Base-by-base conservation (phyloP, 1,139 yeast species). In the Magnusiomyces ingens region DNA sequence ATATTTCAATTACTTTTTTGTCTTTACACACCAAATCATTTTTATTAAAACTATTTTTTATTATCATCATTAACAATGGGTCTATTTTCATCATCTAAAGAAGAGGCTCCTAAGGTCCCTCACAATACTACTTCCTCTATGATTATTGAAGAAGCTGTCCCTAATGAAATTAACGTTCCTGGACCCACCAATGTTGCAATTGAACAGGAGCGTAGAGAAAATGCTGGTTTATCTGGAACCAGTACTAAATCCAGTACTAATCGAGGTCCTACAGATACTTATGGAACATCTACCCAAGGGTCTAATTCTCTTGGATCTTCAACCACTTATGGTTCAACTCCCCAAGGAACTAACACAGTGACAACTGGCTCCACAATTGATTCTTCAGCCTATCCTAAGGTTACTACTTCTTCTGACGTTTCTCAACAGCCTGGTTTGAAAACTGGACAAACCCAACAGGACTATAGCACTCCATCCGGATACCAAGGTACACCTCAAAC, bases 131-230 rank as follows among this genome's bases (percentile, higher is more conserved):
- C 49, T 11, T 45, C 49, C 2, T 52, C 55, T 2, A 44, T 53
- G 53, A 50, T 53, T 15, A 50, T 53, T 38, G 53, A 53, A 29
- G 53, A 53, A 13, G 53, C 51, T 22, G 55, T 53, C 11, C 53
- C 55, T 15, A 21, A 18, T 4, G 45, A 45, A 41, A 29, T 49
- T 17, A 40, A 52, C 38, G 48, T 52, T 15, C 45, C 52, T 2
- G 52, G 55, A 5, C 55, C 55, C n/a, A 49, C 55, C 3, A 52
- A 52, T 22, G 40, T 49, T 26, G 55, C 49, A 22, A 48, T 48
- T 36, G 52, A 52, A n/a, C 38, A 45, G 18, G 48, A 52, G 26
- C 45, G 50, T 5, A 26, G 36, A 11, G 44, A 45, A 12, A 29
- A 26, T 22, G 50, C 51, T 38, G 38, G 48, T 1, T 36, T 48